Conservation (phyloP, 129 eudicot genomes). For the Heracleum sosnowskyi region DNA sequence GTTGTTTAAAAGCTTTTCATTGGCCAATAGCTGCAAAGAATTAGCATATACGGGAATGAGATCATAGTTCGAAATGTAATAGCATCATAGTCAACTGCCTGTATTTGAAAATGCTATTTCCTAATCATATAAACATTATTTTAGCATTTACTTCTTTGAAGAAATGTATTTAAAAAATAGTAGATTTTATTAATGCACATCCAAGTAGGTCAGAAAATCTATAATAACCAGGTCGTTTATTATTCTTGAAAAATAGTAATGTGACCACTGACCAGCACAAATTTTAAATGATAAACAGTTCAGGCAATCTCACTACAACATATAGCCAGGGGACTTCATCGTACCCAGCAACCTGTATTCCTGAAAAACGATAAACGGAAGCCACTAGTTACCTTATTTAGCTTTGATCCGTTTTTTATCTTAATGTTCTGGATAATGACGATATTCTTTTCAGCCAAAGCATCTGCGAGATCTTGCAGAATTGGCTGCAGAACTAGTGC, state of each 20-base stretch:
- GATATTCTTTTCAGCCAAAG: constrained; percentile 30
- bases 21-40: neutral
- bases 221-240: neutral
- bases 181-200: neutral
- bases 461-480: constrained; percentile 36
- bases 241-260: neutral
- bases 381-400: constrained; percentile 24
- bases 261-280: neutral
- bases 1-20: constrained; percentile 3
- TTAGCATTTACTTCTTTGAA: neutral
- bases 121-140: neutral
- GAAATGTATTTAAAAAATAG: neutral
- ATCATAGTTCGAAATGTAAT: neutral
- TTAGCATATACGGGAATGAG: neutral
- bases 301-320: neutral
- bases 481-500: constrained; percentile 35
- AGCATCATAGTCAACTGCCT: neutral
- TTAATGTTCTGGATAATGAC: constrained; percentile 24
- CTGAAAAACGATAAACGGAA: neutral
- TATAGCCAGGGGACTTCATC: neutral
- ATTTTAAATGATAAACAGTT: neutral
- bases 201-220: neutral
- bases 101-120: neutral
- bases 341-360: no score
- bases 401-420: constrained; percentile 33